Evolutionary conservation across 2,329 filamentous ascomycete species (phyloP).

Genomic region (Bipolaris zeicola): DNA sequence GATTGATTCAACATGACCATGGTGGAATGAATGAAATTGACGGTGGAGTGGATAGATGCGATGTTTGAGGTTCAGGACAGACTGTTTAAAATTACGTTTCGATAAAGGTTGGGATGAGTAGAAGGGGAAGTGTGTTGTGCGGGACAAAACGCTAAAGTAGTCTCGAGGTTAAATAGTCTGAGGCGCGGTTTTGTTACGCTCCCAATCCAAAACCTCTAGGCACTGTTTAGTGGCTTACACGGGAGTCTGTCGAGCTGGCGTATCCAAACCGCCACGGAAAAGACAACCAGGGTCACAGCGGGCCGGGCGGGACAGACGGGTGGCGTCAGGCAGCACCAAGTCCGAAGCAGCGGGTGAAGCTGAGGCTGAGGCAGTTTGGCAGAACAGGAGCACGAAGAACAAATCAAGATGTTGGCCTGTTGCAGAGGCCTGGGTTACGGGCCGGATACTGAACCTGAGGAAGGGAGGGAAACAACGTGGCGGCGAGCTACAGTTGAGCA

Average conservation of each 20-base stretch:
- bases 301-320: constrained; percentile 45
- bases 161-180: constrained; percentile 39
- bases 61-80: not conserved
- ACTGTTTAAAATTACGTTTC: not conserved
- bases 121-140: constrained; percentile 2
- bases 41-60: not conserved
- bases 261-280: constrained; percentile 26
- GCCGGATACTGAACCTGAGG: constrained; percentile 14
- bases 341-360: constrained; percentile 32
- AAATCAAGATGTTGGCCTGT: constrained; percentile 21
- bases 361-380: constrained; percentile 27
- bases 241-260: constrained; percentile 32
- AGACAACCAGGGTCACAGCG: constrained; percentile 42
- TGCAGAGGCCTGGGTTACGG: constrained; percentile 10
- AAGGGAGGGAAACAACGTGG: constrained; percentile 36
- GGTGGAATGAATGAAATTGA: not conserved
- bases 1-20: constrained; percentile 6
- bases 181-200: constrained; percentile 10
- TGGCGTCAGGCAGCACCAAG: constrained; percentile 31
- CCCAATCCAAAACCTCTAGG: constrained; percentile 1
- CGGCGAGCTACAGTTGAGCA: constrained; percentile 21
- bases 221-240: constrained; percentile 24
- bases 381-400: constrained; percentile 26
- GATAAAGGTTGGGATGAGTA: not conserved
- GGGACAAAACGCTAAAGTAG: constrained; percentile 25